Conservation (phyloP, 345 rosid species). For the Lepidium didymum region DNA sequence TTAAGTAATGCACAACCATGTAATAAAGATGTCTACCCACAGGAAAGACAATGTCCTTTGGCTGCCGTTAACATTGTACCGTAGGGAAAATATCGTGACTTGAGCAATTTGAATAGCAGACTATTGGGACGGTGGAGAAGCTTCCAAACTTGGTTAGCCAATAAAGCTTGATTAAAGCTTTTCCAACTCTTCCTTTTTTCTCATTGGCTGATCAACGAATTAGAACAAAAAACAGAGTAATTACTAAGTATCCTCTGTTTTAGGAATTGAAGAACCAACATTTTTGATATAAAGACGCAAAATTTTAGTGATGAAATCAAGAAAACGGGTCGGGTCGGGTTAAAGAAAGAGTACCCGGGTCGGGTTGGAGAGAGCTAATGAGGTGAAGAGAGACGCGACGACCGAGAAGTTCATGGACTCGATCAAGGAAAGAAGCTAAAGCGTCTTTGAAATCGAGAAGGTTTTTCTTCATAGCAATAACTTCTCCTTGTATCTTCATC, state of each 20-base stretch:
- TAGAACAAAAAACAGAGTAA: neutral
- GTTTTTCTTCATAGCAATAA: constrained; percentile 70
- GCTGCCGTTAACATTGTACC: too few species aligned
- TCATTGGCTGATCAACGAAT: constrained; percentile 37
- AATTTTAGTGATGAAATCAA: constrained; percentile 1
- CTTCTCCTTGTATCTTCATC: constrained; percentile 46
- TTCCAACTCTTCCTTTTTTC: constrained; percentile 46
- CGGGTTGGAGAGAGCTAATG: constrained; percentile 43
- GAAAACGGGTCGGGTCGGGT: constrained; percentile 15
- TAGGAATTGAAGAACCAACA: too few species aligned
- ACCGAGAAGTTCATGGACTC: constrained; percentile 59
- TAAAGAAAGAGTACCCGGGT: constrained; percentile 42
- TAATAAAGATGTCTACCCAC: too few species aligned
- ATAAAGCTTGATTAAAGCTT: too few species aligned
- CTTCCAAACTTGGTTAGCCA: too few species aligned
- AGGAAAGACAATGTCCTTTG: too few species aligned
- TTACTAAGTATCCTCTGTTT: constrained; percentile 16
- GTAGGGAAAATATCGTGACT: too few species aligned
- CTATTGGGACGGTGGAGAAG: too few species aligned
- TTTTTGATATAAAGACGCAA: neutral
- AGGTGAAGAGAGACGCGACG: constrained; percentile 62
- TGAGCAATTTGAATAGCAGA: too few species aligned
- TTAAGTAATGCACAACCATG: too few species aligned
- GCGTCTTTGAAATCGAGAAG: constrained; percentile 52
- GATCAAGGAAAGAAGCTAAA: constrained; percentile 61